Base-by-base conservation (phyloP, 106 monocot genomes). In the Phalaenopsis equestris region DNA sequence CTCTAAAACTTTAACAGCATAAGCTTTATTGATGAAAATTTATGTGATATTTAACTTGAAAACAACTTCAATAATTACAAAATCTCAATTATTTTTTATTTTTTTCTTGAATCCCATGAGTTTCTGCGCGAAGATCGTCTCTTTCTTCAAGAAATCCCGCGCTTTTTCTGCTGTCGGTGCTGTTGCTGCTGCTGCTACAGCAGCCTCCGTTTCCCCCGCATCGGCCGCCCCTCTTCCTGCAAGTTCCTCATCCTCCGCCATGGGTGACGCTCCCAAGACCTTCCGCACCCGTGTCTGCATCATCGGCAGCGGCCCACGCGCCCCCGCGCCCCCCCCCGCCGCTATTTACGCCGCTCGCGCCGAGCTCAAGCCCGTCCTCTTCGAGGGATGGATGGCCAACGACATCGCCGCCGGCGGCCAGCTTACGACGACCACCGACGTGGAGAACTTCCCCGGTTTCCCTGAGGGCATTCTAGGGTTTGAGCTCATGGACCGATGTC, bases 401-500 rank as follows among this genome's bases (percentile, higher is more conserved):
- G 92, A 86, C 84, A 92, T 97, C 85, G 94, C 94, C 43, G 88
- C 93, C 17, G 96, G 96, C 1, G 94, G 94, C 15, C 96, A 97
- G 85, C 92, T 97, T 49, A 97, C 94, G 79, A 97, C 96, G 64
- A 97, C 96, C 75, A 91, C 96, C 73, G 96, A 97, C 65, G 96
- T 97, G 16, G 96, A 97, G 80, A 97, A 97, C 89, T 94, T 94
- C 82, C 96, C 94, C 6, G 96, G 96, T 8, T 97, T 97, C 49
- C 96, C 96, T 9, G 88, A 92, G 0, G 96, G 94, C 18, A 97
- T 97, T 82, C 82, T 84, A 1, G 94, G 96, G 55, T 38, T 41
- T 55, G 96, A 97, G 4, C 83, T 97, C 82, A 94, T 90, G 83
- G 94, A 97, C 74, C 84, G 80, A 17, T 96, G 91, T 81, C 86